Evolutionary conservation across 768 basidiomycete species (phyloP).

Genomic region (Suillus subalutaceus): DNA sequence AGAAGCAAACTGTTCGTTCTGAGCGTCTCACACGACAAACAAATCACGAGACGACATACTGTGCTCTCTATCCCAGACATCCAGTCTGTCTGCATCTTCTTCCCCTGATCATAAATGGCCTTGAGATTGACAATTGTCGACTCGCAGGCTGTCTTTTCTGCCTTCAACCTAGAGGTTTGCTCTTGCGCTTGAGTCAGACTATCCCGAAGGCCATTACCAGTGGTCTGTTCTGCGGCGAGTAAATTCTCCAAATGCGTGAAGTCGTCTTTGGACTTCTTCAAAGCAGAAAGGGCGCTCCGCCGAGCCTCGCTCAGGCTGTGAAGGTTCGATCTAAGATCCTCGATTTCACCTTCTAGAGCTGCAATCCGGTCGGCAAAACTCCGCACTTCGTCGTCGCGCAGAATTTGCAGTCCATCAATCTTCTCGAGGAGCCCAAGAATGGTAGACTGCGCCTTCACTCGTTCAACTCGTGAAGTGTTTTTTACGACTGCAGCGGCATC

Average conservation of each 20-base stretch:
- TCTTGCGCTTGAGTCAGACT: constrained; percentile 34
- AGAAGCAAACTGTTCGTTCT: constrained; percentile 3
- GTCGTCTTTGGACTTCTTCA: not conserved
- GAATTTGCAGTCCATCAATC: constrained; percentile 12
- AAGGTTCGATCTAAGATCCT: not conserved
- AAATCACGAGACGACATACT: constrained; percentile 30
- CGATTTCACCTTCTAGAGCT: constrained; percentile 1
- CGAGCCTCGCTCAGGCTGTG: not conserved
- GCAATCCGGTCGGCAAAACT: not conserved
- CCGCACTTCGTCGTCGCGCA: constrained; percentile 12
- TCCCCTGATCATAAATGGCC: constrained; percentile 32
- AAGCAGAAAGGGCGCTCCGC: not conserved
- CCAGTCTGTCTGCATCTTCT: constrained; percentile 36
- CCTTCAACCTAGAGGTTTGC: constrained; percentile 34
- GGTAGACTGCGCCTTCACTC: constrained; percentile 11
- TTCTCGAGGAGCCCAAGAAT: constrained; percentile 14
- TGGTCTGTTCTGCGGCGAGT: not conserved
- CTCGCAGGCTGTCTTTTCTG: constrained; percentile 38
- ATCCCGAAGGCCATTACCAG: not conserved
- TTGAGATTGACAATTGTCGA: constrained; percentile 38
- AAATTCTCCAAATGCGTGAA: not conserved
- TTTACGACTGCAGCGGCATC: not conserved
- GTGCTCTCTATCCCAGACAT: constrained; percentile 39
- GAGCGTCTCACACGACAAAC: not conserved
- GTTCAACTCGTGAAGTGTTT: constrained; percentile 6